Percentiles rank a stretch among this genome's conserved stretches.
Conservation (phyloP, 305 asterid genomes). For the Fraxinus sp. region DNA sequence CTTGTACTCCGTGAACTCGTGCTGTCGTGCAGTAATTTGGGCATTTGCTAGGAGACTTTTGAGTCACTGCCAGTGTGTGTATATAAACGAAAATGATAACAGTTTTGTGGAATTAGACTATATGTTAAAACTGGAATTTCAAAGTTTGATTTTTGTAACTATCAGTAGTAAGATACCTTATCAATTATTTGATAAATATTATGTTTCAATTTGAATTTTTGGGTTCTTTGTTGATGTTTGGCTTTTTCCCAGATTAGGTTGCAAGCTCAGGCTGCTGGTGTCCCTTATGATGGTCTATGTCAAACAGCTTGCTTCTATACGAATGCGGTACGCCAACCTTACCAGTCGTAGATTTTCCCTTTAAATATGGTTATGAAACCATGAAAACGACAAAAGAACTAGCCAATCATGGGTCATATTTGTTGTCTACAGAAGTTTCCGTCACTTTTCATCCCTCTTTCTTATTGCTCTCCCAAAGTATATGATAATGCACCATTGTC, state of each 20-base stretch:
- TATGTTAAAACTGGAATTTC: neutral
- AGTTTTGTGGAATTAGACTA: neutral
- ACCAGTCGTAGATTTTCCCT: neutral
- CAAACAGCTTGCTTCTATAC: constrained; percentile 37
- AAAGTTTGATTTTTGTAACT: neutral
- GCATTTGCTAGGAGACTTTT: neutral
- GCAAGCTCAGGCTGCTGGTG: constrained; percentile 96
- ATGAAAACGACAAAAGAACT: neutral
- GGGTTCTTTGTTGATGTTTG: constrained; percentile 17
- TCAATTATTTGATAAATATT: neutral
- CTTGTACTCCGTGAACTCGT: neutral
- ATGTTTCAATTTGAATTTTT: neutral
- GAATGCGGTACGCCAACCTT: constrained; percentile 37
- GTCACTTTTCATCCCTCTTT: neutral
- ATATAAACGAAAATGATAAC: neutral
- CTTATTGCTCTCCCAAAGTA: neutral
- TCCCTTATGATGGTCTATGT: constrained; percentile 45
- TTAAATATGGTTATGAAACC: constrained; percentile 6
- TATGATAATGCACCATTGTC: neutral
- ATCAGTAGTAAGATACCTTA: neutral
- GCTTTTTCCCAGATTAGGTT: constrained; percentile 68
- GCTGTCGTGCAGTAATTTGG: neutral
- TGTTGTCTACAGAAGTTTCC: neutral
- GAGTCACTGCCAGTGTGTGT: neutral
- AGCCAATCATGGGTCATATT: neutral